phyloP scores from a whole-genome alignment of 306 rosid genomes.

The Prosopis cineraria region DNA sequence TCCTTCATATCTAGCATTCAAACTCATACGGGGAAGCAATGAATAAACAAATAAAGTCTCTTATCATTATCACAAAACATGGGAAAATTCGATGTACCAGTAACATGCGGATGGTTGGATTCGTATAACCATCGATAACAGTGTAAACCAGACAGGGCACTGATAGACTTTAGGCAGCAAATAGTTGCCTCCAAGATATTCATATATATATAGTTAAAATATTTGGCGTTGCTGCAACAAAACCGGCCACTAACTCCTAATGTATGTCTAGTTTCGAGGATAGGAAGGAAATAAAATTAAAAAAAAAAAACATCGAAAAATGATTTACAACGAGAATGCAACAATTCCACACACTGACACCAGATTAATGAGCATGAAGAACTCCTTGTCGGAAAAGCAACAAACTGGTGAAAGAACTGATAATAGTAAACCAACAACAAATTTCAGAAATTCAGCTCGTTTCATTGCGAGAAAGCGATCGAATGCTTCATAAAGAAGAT shows the following conservation, averaged over 20 bases:
- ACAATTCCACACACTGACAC: neutral
- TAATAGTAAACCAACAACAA: neutral
- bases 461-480: slow-evolving; percentile 11
- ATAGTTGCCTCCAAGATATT: neutral
- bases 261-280: slow-evolving; percentile 2
- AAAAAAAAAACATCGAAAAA: neutral
- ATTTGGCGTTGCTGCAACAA: neutral
- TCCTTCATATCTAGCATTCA: neutral
- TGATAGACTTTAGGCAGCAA: neutral
- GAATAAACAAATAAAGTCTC: neutral
- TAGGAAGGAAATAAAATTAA: no score
- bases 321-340: slow-evolving; percentile 1
- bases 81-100: neutral
- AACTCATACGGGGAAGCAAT: neutral
- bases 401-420: slow-evolving; percentile 1
- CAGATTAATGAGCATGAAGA: neutral
- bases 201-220: neutral
- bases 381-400: neutral
- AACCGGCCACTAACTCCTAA: slow-evolving; percentile 1
- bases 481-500: slow-evolving; percentile 17
- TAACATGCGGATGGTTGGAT: neutral
- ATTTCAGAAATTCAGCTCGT: slow-evolving; percentile 5
- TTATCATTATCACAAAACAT: neutral
- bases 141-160: neutral
- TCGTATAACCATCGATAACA: neutral